phyloP scores from a whole-genome alignment of 495 filamentous ascomycete genomes.

The Saxophila tyrrhenica region DNA sequence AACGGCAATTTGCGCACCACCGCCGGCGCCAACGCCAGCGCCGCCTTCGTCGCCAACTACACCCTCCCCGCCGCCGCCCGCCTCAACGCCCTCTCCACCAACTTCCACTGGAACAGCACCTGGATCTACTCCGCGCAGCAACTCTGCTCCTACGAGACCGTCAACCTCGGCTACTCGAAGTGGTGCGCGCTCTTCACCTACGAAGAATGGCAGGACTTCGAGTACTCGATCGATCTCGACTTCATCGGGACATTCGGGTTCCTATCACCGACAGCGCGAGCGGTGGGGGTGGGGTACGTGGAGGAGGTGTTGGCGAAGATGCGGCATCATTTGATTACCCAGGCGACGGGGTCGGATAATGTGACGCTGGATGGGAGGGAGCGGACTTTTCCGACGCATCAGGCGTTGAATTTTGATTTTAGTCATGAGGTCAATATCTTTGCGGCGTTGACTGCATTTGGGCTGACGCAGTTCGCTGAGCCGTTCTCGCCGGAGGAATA shows the following conservation, averaged over 20 bases:
- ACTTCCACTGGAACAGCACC: constrained; percentile 33
- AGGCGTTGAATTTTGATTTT: constrained; percentile 34
- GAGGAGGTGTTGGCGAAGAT: constrained; percentile 49
- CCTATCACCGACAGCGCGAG: constrained; percentile 47
- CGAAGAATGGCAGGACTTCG: constrained; percentile 43
- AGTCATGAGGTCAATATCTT: constrained; percentile 25
- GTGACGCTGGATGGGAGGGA: constrained; percentile 37
- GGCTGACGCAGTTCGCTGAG: constrained; percentile 40
- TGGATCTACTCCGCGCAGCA: constrained; percentile 45
- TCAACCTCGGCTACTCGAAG: constrained; percentile 44
- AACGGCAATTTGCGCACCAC: constrained; percentile 20
- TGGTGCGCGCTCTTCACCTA: constrained; percentile 45
- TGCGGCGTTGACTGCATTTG: constrained; percentile 36
- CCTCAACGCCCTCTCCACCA: constrained; percentile 33
- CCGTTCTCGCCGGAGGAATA: constrained; percentile 33
- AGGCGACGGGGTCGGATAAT: constrained; percentile 37
- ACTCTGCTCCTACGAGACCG: constrained; percentile 43
- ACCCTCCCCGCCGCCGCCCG: constrained; percentile 37
- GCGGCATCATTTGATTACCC: constrained; percentile 39
- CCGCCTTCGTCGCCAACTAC: constrained; percentile 34
- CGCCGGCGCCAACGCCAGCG: constrained; percentile 18
- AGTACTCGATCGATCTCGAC: constrained; percentile 44
- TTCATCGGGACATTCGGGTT: constrained; percentile 42
- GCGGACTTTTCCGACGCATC: constrained; percentile 36
- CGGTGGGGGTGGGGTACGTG: constrained; percentile 51